Base-by-base conservation (phyloP, 495 filamentous ascomycete genomes). In the Darksidea phi region DNA sequence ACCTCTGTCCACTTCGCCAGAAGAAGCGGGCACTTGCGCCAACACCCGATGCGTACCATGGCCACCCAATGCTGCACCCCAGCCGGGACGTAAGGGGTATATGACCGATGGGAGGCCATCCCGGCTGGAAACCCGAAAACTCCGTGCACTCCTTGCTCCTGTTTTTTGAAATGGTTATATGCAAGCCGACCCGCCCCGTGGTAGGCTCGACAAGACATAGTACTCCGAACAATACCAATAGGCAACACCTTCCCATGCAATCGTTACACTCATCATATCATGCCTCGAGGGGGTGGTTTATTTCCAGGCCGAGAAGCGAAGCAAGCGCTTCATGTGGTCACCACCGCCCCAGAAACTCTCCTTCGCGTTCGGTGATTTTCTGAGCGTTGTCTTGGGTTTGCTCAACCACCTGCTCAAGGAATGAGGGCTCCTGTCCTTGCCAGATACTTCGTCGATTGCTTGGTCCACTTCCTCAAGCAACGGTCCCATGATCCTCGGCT, bases 301-400 rank as follows among this genome's bases (percentile, higher is more conserved):
- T 32, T 78, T 66, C 52, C 67, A 66, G 72, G 72, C 75, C 47
- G 72, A 67, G 43, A 79, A 76, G 25, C 69, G 67, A 42, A 76
- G 61, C 48, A 77, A 65, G 52, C 70, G 71, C 70, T 74, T 75
- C 73, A 78, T 74, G 69, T 78, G 76, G 66, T 79, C 73, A 15
- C 72, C 68, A 15, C 67, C 71, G 10, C 72, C 73, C 69, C 65
- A 73, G 24, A 77, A 63, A 13, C 71, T 56, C 48, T 77, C 74
- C 54, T 70, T 72, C 18, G 67, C 67, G 26, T 61, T 55, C 17
- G 70, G 70, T 59, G 20, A 47, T 42, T 57, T 41, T 25, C 26
- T 43, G 13, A 18, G 36, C 21, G 36, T 59, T 17, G 34, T 18
- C 47, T 50, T 63, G 1, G 42, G 36, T 26, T 62, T 69, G 13